Evolutionary conservation across 768 basidiomycete genomes (phyloP), one percentile per base, ranked within the genome.

Genomic region (Lactifluus echinatus): DNA sequence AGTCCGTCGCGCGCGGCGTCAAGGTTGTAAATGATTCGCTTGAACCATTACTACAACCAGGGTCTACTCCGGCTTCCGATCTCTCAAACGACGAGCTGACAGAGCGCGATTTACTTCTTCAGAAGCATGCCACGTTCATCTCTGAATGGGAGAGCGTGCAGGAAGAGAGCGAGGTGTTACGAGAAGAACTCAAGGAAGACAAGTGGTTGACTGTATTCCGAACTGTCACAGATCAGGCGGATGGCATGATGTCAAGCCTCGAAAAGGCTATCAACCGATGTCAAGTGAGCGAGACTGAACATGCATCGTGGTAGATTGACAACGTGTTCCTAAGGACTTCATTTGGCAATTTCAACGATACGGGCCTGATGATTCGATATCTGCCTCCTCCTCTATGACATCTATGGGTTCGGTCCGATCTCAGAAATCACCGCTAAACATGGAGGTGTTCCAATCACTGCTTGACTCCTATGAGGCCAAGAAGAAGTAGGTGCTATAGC

Each of bases 171-270:
- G 84, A 88, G 43, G 82, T 85, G 26, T 72, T 97, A 56, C 77
- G 86, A 61, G 92, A 94, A 66, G 96, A 99, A 71, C 75, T 98
- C 62, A 93, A 90, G 72, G 95, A 97, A 71, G 95, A 97, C 72
- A 94, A 94, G 65, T 96, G 92, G 91, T 77, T 98, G 65, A 88
- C 87, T 11, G 90, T 97, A 21, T 97, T 97, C 72, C 81, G 93
- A 63, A 94, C 90, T 5, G 89, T 93, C 56, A 85, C 91, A 42
- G 87, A 93, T 66, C 94, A 97, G 69, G 94, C 95, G 42, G 91
- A 93, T 68, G 92, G 91, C 24, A 96, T 98, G 95, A 95, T 98
- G 92, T 82, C 82, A 28, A 90, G 89, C 66, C 73, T 99, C 63
- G 91, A 97, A 73, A 98, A 95, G 70, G 92, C 89, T 8, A 84